phyloP scores from a whole-genome alignment of 1,139 yeast genomes.

The Schizosaccharomyces versatilis region DNA sequence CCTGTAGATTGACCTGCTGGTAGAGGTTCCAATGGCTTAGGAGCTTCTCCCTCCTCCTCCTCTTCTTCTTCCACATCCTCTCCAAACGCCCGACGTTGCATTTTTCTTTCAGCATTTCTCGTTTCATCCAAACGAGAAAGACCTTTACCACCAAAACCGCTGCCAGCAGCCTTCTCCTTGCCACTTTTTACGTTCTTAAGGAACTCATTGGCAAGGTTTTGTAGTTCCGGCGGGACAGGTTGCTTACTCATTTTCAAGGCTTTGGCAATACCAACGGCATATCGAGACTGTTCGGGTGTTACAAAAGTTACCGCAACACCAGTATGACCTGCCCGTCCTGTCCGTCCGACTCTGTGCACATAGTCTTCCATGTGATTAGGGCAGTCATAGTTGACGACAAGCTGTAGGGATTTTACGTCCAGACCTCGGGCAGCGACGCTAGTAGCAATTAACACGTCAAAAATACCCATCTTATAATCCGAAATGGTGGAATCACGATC shows the following conservation, averaged over 20 bases:
- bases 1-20: conserved; percentile 14
- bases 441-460: conserved; percentile 50
- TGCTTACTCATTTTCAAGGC: conserved; percentile 38
- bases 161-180: conserved; percentile 28
- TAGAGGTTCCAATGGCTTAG: background rate
- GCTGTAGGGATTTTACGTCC: conserved; percentile 60
- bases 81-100: conserved; percentile 27
- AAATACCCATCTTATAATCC: conserved; percentile 44
- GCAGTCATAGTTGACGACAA: conserved; percentile 72
- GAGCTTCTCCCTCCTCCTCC: conserved; percentile 14
- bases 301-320: conserved; percentile 70
- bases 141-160: conserved; percentile 90
- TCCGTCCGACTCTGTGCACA: conserved; percentile 88
- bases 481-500: conserved; percentile 61
- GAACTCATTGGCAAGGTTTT: conserved; percentile 34
- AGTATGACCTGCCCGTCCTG: conserved; percentile 70
- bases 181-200: conserved; percentile 45
- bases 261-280: conserved; percentile 46
- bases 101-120: conserved; percentile 34
- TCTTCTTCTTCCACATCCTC: conserved; percentile 17
- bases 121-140: conserved; percentile 54
- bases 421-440: conserved; percentile 89
- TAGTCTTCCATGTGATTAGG: conserved; percentile 89
- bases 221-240: conserved; percentile 32
- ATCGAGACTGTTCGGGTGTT: conserved; percentile 37